These are phyloP conservation scores for Ceratobasidium sp. DNA, from an alignment of 1,284 basidiomycete genomes.

Conservation along the genomic window DNA sequence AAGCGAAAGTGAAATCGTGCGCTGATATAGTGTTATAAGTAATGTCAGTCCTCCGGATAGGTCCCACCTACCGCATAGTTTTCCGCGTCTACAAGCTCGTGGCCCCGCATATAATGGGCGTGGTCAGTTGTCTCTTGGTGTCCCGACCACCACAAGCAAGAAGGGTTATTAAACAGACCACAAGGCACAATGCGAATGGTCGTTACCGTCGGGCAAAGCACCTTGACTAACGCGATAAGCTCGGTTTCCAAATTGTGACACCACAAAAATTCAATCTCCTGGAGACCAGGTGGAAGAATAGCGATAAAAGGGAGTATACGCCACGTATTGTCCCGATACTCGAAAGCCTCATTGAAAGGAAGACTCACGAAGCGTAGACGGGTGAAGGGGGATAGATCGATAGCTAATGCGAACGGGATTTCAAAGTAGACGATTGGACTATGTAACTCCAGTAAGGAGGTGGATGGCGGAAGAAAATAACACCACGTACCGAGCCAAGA, in stretches of 20 bases:
- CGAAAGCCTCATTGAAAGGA: neutral
- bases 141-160: neutral
- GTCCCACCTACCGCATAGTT: neutral
- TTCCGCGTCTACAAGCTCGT: neutral
- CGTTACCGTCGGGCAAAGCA: neutral
- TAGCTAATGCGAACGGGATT: neutral
- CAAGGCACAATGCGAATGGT: neutral
- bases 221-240: neutral
- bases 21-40: neutral
- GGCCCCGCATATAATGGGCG: neutral
- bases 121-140: neutral
- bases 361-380: neutral
- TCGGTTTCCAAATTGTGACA: neutral
- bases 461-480: neutral
- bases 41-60: too few relatives aligned
- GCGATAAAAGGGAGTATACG: neutral
- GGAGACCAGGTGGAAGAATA: neutral
- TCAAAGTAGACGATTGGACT: neutral
- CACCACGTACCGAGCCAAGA: neutral
- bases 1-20: neutral
- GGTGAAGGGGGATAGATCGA: neutral
- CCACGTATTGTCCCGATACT: neutral
- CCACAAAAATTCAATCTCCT: neutral
- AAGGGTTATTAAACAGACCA: constrained; percentile 6
- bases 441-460: neutral